These are phyloP conservation scores for Nemania diffusa DNA, from an alignment of 2,329 filamentous ascomycete species.

Conservation along the genomic window DNA sequence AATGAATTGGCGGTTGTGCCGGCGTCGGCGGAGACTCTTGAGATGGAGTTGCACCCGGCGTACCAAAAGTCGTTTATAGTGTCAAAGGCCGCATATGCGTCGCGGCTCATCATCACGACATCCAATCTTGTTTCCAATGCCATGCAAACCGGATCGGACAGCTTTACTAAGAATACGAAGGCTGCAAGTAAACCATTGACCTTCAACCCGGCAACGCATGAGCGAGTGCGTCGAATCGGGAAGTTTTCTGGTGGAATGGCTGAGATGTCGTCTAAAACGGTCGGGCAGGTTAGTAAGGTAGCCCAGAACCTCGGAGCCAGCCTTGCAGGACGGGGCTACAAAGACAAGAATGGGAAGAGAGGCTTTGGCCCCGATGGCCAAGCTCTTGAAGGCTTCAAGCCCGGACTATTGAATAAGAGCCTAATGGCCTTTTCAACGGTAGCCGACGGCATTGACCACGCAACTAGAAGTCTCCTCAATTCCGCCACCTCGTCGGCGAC, in stretches of 20 bases:
- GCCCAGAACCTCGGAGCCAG: conserved; percentile 91
- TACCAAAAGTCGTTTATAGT: conserved; percentile 90
- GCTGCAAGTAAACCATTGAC: conserved; percentile 83
- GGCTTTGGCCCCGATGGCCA: conserved; percentile 78
- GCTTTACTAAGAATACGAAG: conserved; percentile 81
- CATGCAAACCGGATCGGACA: conserved; percentile 80
- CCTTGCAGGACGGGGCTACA: conserved; percentile 70
- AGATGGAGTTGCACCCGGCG: conserved; percentile 85
- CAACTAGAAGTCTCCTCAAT: conserved; percentile 79
- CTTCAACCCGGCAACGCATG: conserved; percentile 86
- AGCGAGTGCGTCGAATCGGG: conserved; percentile 87
- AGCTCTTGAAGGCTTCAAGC: conserved; percentile 76
- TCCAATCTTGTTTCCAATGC: conserved; percentile 82
- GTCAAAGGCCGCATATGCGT: conserved; percentile 86
- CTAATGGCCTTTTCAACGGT: conserved; percentile 97
- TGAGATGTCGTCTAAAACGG: conserved; percentile 83
- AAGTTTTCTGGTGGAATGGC: conserved; percentile 84
- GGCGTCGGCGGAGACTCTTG: conserved; percentile 75
- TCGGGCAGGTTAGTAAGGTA: conserved; percentile 82
- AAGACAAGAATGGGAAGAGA: conserved; percentile 62
- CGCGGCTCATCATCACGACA: conserved; percentile 89
- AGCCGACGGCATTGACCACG: conserved; percentile 91
- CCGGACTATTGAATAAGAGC: conserved; percentile 92
- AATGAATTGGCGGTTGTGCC: conserved; percentile 73
- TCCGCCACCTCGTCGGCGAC: conserved; percentile 82